Evolutionary conservation across 2,329 filamentous ascomycete species (phyloP).

Genomic region (Fusarium sp.): DNA sequence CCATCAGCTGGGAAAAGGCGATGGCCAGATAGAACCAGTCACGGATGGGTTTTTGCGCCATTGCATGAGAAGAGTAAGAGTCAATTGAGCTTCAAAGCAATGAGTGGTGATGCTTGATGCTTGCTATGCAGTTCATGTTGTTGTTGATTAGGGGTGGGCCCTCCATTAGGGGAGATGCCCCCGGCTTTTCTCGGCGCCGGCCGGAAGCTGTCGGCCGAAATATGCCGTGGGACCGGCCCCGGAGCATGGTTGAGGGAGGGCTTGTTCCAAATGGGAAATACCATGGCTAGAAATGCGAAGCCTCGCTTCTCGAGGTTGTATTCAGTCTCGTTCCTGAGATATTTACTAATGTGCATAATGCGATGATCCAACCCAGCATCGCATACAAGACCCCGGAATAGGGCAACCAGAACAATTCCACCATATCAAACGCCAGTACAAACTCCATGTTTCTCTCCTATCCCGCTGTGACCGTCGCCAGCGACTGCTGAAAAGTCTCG

Average conservation of each 20-base stretch:
- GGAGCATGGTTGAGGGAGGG: not conserved
- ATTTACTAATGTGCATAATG: no score
- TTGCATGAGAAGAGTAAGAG: not conserved
- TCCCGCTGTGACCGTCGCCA: not conserved
- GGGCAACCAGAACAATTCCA: no score
- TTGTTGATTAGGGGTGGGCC: not conserved
- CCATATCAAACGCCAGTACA: no score
- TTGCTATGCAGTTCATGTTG: not conserved
- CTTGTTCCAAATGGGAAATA: no score
- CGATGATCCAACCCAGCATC: no score
- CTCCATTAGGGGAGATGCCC: conserved; percentile 27
- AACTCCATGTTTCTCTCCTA: not conserved
- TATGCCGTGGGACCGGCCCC: not conserved
- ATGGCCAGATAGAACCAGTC: conserved; percentile 51
- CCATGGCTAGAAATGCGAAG: no score
- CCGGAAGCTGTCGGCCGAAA: conserved; percentile 6
- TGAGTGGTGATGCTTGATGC: not conserved
- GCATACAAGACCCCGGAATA: no score
- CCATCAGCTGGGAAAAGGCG: conserved; percentile 47
- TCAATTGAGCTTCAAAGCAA: not conserved
- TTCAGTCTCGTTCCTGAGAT: no score
- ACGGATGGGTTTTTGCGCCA: conserved; percentile 44
- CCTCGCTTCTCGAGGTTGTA: no score
- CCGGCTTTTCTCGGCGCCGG: conserved; percentile 21
- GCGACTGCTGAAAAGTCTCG: conserved; percentile 19